Evolutionary conservation across 2,329 filamentous ascomycete genomes (phyloP), one percentile per base, ranked within the genome.

Genomic region (Endoconidiophora laricicola): DNA sequence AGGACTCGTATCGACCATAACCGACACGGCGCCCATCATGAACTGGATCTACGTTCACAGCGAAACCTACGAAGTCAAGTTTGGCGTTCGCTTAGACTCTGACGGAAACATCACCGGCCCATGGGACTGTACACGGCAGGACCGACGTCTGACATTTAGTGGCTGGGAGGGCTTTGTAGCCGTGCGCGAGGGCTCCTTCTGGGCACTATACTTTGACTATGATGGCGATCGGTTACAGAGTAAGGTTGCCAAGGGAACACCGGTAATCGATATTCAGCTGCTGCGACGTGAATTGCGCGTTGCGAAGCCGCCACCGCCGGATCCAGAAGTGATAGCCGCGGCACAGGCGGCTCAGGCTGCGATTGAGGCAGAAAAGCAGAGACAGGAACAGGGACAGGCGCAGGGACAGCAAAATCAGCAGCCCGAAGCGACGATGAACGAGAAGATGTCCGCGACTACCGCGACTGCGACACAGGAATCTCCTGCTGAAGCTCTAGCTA

Each of bases 231-330:
- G 63, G 1, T 55, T 74, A 24, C 59, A 55, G 42, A 60, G 58
- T 1, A 75, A 71, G 56, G 60, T 76, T 3, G 63, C 66, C 0
- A 59, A 62, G 46, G 71, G 68, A 2, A 71, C 66, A 2, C 63
- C 68, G 10, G 68, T 78, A 0, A 62, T 79, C 5, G 75, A 78
- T 48, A 60, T 79, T 2, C 73, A 78, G 57, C 59, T 79, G 22
- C 63, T 63, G 1, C 64, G 74, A 9, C 68, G 68, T 18, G 75
- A 79, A 44, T 18, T 55, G 23, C 52, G 49, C 38, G 47, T 36
- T 3, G 20, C 20, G 2, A 54, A 49, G 49, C 55, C 55, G 12
- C 43, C 29, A 22, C 53, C 53, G 2, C 48, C 41, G 18, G 47
- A 47, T 14, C 47, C 48, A 4, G 50, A 49, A 23, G 24, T 37